Base-by-base conservation (phyloP, 345 rosid species). In the Camelina hispida region DNA sequence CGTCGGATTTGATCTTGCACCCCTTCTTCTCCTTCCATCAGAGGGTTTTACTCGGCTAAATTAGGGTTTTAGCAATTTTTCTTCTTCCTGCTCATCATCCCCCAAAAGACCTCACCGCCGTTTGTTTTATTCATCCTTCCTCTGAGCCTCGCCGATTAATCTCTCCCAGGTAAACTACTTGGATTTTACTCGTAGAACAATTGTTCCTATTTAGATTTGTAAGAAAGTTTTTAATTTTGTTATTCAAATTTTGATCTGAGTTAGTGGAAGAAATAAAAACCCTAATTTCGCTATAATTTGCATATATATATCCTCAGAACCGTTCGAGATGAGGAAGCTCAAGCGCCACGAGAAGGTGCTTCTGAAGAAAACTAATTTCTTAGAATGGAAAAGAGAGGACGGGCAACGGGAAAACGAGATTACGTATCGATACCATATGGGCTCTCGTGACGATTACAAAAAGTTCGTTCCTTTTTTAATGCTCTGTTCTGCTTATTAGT, bases 401-500 rank as follows among this genome's bases (percentile, higher is more conserved):
- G 85, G 86, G 58, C 98, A 92, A 80, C 74, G 98, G 30, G 99
- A 92, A 62, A 78, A 81, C 60, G 75, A 64, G 56, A 80, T 92
- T 46, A 86, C 83, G 86, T 86, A 76, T 0, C 91, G 97, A 11
- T 90, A 82, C 83, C 98, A 80, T 63, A 78, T 95, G 46, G 87
- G 81, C 3, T 85, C 82, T 15, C 90, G 98, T 16, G 99, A 95
- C 64, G 99, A 92, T 83, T 92, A 92, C 87, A 95, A 95, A 82
- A 92, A 92, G 98, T 90, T 71, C 4, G 69, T 71, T 0, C 68
- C 13, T 76, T 62, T 46, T 25, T 43, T 5, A 6, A 16, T 0
- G 14, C 35, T 53, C 16, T 38, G 11, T 53, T 8, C 17, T 34
- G 12, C 47, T 12, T 15, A 3, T 44, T 34, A 1, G 22, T 13